These are phyloP conservation scores for Megacollybia platyphylla DNA, from an alignment of 1,284 basidiomycete species.

Conservation along the genomic window DNA sequence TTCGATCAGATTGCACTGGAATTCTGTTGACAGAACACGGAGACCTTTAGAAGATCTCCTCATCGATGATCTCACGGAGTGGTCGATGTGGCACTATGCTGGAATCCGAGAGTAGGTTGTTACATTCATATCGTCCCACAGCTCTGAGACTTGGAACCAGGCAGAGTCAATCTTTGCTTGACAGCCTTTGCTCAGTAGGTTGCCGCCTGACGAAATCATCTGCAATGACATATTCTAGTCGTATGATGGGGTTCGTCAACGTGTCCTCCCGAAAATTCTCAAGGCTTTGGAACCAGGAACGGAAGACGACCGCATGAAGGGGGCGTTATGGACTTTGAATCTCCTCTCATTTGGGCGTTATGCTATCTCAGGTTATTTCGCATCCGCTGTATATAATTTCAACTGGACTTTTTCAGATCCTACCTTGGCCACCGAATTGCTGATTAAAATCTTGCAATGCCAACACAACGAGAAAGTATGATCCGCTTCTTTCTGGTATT, in stretches of 20 bases:
- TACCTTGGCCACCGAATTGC: slow-evolving; percentile 31
- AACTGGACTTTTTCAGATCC: slow-evolving; percentile 22
- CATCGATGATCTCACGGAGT: slow-evolving; percentile 73
- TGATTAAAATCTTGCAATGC: slow-evolving; percentile 43
- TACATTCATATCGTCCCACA: not conserved
- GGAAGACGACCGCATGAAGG: slow-evolving; percentile 87
- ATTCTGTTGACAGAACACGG: slow-evolving; percentile 59
- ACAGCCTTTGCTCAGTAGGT: slow-evolving; percentile 41
- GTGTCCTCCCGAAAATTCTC: slow-evolving; percentile 56
- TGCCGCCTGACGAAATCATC: not conserved
- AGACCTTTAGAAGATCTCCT: slow-evolving; percentile 63
- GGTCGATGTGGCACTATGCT: slow-evolving; percentile 79
- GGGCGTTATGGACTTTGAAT: slow-evolving; percentile 79
- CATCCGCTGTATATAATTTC: too few relatives aligned
- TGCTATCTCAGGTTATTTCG: slow-evolving; percentile 37
- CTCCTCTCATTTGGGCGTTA: slow-evolving; percentile 54
- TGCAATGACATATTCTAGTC: slow-evolving; percentile 23
- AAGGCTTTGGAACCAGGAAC: slow-evolving; percentile 59
- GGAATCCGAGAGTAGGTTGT: slow-evolving; percentile 40
- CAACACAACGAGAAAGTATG: slow-evolving; percentile 59
- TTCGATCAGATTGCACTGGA: slow-evolving; percentile 57
- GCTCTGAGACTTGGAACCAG: slow-evolving; percentile 16
- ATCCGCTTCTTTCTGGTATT: not conserved
- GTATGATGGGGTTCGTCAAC: slow-evolving; percentile 68
- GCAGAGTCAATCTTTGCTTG: slow-evolving; percentile 47